Evolutionary conservation across 2,329 filamentous ascomycete species (phyloP), one percentile per base, ranked within the genome.

Genomic region (Pyrenochaeta sp.): DNA sequence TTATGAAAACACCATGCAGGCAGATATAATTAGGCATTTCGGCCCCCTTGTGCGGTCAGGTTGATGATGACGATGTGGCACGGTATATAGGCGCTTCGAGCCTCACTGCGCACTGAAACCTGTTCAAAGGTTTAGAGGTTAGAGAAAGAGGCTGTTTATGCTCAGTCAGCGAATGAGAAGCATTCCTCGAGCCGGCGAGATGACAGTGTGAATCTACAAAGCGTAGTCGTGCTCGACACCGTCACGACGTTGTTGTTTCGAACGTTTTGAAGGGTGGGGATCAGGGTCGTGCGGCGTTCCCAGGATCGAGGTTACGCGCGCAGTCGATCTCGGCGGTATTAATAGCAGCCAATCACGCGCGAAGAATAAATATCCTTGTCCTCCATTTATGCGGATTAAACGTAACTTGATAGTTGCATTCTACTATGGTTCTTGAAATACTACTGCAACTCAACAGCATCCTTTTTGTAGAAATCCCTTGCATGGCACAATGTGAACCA

Each of bases 11-110:
- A 34, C 34, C 47, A 61, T 61, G 55, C 55, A 55, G 41, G 35
- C 42, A 41, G 41, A 40, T 63, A 65, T 60, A 48, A 48, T 57
- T 65, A 61, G 60, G 39, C n/a, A n/a, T 34, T 39, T 54, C 48
- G 41, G 59, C 59, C 60, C 62, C 61, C 47, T 48, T 28, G 39
- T 49, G 47, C 52, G 44, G 53, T 51, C 45, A 52, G 44, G 49
- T 48, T 36, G 41, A 51, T 42, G 44, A 55, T 51, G 35, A 53
- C 50, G 44, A 41, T 61, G 58, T 41, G 60, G 60, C 62, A 58
- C 54, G 51, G 61, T 51, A 39, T 48, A 50, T 37, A 51, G 51
- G 60, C 57, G 60, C 51, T 53, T 53, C 48, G 41, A 58, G 53
- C 57, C 49, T 58, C 49, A 46, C 41, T 26, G 37, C 20, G 23